A percentile compares a stretch with the other conserved stretches of the same genome.
These are phyloP conservation scores for Russula ochroleuca DNA, from an alignment of 768 basidiomycete species.

Conservation along the genomic window DNA sequence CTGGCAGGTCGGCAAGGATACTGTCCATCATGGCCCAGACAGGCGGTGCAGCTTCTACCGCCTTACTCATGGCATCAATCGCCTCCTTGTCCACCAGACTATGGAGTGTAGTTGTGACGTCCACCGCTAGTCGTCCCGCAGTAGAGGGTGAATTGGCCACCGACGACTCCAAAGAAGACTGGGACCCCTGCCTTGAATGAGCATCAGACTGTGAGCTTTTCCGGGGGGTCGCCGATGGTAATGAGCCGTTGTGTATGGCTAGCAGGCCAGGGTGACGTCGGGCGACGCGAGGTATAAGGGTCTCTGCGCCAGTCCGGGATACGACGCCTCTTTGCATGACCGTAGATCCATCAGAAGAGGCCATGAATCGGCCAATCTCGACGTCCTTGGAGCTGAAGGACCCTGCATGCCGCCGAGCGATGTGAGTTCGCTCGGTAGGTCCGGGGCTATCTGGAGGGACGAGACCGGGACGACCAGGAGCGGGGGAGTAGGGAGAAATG, in stretches of 20 bases:
- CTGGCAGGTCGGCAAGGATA: constrained; percentile 48
- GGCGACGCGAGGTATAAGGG: constrained; percentile 31
- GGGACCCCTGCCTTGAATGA: constrained; percentile 45
- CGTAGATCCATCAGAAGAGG: constrained; percentile 51
- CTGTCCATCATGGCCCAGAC: constrained; percentile 83
- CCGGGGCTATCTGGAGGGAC: constrained; percentile 33
- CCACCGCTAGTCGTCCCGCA: constrained; percentile 39
- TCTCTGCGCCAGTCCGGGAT: constrained; percentile 27
- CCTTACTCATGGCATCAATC: constrained; percentile 69
- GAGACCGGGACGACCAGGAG: constrained; percentile 24
- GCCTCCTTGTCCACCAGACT: constrained; percentile 74
- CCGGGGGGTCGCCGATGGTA: neutral
- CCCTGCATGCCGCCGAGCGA: constrained; percentile 80
- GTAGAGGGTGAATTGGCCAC: constrained; percentile 40
- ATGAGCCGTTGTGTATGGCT: constrained; percentile 7
- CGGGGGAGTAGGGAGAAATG: constrained; percentile 29
- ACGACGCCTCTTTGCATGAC: constrained; percentile 46
- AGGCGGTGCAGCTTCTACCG: constrained; percentile 72
- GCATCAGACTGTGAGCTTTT: constrained; percentile 25
- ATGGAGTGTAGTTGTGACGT: constrained; percentile 52
- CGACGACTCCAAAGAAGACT: constrained; percentile 39
- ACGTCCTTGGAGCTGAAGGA: constrained; percentile 93
- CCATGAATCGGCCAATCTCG: constrained; percentile 75
- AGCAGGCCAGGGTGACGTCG: constrained; percentile 30
- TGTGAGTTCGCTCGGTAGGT: constrained; percentile 37